Conservation (phyloP, 2,329 filamentous ascomycete species). For the Sarocladiaceae sp. region DNA sequence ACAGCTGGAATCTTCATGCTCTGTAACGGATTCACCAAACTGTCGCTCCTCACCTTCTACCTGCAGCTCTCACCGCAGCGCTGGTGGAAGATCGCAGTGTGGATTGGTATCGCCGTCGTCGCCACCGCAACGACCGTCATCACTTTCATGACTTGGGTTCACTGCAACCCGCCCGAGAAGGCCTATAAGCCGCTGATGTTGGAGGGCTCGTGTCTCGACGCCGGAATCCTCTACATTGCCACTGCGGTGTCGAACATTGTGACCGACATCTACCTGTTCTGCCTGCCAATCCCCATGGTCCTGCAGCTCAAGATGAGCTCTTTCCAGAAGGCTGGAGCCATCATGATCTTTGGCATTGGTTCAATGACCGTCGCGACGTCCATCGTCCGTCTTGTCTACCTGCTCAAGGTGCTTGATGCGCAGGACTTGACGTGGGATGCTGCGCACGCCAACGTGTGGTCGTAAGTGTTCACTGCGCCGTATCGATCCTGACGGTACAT, state of each 20-base stretch:
- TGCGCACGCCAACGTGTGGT: constrained; percentile 21
- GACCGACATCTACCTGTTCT: constrained; percentile 39
- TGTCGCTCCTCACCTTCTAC: constrained; percentile 31
- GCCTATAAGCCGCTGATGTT: constrained; percentile 16
- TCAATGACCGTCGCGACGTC: constrained; percentile 25
- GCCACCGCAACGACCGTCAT: constrained; percentile 22
- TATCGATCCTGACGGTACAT: background rate
- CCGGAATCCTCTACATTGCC: constrained; percentile 39
- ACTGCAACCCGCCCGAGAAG: constrained; percentile 18
- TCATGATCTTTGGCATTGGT: constrained; percentile 37
- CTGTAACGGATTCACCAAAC: constrained; percentile 28
- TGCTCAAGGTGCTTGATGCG: constrained; percentile 18
- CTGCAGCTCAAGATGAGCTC: constrained; percentile 34
- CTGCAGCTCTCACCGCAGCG: constrained; percentile 27
- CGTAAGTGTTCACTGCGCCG: constrained; percentile 15
- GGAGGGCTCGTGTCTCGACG: constrained; percentile 33
- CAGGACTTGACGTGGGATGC: constrained; percentile 24
- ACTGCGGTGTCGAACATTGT: constrained; percentile 41
- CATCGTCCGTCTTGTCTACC: constrained; percentile 19
- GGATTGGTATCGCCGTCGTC: constrained; percentile 23
- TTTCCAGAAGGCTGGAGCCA: constrained; percentile 37
- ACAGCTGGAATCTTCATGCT: constrained; percentile 24
- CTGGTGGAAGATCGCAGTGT: constrained; percentile 24
- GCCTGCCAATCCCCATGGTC: constrained; percentile 39
- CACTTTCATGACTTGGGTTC: constrained; percentile 18